Conservation (phyloP, 129 eudicot genomes). For the Centaurea solstitialis region DNA sequence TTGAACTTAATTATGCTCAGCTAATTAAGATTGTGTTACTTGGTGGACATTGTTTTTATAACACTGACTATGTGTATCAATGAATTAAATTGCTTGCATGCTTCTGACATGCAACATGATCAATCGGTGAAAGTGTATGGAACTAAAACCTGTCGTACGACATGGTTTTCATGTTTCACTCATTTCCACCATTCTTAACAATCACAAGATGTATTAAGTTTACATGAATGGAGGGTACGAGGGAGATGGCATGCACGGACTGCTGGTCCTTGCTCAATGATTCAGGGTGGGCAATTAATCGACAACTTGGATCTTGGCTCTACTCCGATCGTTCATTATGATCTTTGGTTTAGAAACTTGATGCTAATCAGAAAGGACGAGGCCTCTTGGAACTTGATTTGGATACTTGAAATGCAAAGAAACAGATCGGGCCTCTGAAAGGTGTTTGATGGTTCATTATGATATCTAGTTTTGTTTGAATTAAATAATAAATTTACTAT, state of each 20-base stretch:
- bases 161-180: not conserved
- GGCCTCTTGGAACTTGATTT: not conserved
- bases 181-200: not conserved
- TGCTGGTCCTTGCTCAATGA: not conserved
- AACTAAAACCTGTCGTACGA: not conserved
- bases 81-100: not conserved
- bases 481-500: not conserved
- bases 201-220: not conserved
- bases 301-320: not conserved
- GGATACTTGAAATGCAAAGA: not conserved
- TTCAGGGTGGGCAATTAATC: not conserved
- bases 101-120: not conserved
- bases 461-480: not conserved
- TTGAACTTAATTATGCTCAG: not conserved
- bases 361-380: not conserved
- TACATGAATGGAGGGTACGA: not conserved
- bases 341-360: not conserved
- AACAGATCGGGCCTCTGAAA: not conserved
- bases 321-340: not conserved
- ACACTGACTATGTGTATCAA: not conserved
- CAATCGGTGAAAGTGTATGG: not conserved
- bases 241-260: not conserved
- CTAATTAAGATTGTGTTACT: not conserved
- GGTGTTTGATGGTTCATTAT: not conserved
- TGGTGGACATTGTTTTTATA: not conserved